Evolutionary conservation across 2,329 filamentous ascomycete species (phyloP), one percentile per base, ranked within the genome.

Genomic region (Calonectria hawksworthii): DNA sequence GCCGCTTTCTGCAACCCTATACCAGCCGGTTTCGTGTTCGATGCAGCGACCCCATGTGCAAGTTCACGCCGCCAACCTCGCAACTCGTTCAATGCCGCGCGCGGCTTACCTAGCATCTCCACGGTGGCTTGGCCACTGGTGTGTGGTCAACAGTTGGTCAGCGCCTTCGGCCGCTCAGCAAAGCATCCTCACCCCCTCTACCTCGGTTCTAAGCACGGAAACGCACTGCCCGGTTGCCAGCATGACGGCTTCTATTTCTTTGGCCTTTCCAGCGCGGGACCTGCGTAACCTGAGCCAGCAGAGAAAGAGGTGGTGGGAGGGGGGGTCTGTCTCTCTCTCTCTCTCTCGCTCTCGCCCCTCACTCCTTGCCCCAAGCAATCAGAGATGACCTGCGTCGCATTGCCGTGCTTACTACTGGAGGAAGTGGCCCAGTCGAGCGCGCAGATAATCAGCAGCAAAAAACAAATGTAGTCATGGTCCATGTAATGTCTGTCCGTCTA

Each of bases 51-150:
- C 28, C 32, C 9, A 32, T 50, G 30, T 44, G 67, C 54, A 41
- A 41, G 67, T 47, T 61, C 51, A 69, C 54, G 30, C 66, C 50
- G 26, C 67, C 51, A 47, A 36, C 52, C n/a, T 69, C 13, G 21
- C 54, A 26, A 26, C 7, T 38, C 26, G n/a, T 11, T 34, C 54
- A 69, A 34, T 61, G 54, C 67, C 67, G 65, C 65, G 56, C 36
- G 56, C 23, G 56, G 56, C 56, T 69, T 69, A 69, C 54, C 61
- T 59, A 30, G 67, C 18, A 30, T 69, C 34, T 69, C 52, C 67
- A 36, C 30, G 30, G 67, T 69, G 52, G 67, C 67, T 69, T 63
- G 54, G 38, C 38, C 41, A 11, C 44, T 47, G 9, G 36, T 63
- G 26, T 50, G 67, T 34, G 36, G 21, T 23, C 13, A 23, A 26